phyloP scores from a whole-genome alignment of 345 rosid species.

The Syzygium aromaticum region DNA sequence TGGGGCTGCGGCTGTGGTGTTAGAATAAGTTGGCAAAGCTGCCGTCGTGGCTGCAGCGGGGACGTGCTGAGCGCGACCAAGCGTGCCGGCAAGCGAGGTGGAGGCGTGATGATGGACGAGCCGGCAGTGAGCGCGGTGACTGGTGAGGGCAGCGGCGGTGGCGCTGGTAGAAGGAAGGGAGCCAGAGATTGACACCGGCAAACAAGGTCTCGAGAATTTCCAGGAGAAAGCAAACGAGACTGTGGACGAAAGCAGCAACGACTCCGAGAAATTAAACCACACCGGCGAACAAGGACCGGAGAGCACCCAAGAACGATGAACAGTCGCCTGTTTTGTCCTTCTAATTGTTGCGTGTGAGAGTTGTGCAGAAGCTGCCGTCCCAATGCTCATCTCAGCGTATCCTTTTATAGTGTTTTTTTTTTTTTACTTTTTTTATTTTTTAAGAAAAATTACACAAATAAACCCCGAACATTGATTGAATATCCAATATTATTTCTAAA shows the following conservation, averaged over 20 bases:
- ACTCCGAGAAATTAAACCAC: not conserved
- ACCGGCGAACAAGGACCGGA: no score
- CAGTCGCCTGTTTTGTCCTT: no score
- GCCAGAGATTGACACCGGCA: not conserved
- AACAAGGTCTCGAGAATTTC: not conserved
- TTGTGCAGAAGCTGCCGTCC: not conserved
- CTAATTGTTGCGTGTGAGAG: no score
- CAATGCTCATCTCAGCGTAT: accelerated
- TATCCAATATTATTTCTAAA: no score
- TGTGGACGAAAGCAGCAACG: not conserved
- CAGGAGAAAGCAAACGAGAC: not conserved
- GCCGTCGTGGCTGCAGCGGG: not conserved
- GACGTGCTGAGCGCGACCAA: not conserved
- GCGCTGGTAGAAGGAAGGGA: not conserved
- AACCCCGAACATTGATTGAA: no score
- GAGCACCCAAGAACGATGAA: no score
- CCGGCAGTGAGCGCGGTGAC: not conserved
- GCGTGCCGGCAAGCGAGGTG: not conserved
- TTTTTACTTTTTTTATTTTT: no score
- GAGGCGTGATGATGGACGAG: not conserved
- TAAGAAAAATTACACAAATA: no score
- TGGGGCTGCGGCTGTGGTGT: not conserved
- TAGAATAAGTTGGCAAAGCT: not conserved
- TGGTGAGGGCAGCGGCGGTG: not conserved
- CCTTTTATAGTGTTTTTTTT: no score